phyloP scores from a whole-genome alignment of 768 basidiomycete genomes.

The Mycena rebaudengoi region DNA sequence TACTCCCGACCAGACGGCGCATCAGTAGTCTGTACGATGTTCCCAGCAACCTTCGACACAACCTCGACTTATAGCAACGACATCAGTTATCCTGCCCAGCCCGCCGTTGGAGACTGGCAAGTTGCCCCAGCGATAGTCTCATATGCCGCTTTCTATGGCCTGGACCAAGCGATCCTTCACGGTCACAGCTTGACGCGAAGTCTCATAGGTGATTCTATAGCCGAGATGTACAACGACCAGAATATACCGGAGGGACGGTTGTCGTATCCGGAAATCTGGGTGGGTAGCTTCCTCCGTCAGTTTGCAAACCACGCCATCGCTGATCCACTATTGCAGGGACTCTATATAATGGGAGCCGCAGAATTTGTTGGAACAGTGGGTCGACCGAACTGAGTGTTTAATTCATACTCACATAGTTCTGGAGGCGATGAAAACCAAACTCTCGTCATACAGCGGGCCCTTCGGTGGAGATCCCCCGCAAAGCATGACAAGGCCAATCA shows the following conservation, averaged over 20 bases:
- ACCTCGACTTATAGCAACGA: not conserved
- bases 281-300: not conserved
- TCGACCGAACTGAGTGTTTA: not conserved
- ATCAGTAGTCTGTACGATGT: not conserved
- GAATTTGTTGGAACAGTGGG: constrained; percentile 5
- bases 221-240: not conserved
- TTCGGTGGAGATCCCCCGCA: not conserved
- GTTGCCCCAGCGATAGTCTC: no score
- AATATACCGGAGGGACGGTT: not conserved
- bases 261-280: not conserved
- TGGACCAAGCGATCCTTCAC: not conserved
- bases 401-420: no score
- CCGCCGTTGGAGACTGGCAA: not conserved
- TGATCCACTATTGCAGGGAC: not conserved
- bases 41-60: not conserved
- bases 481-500: not conserved
- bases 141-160: not conserved
- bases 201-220: not conserved
- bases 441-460: not conserved
- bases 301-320: not conserved
- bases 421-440: not conserved
- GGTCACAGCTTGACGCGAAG: not conserved
- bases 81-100: not conserved
- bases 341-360: not conserved
- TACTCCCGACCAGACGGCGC: not conserved